Base-by-base conservation (phyloP, 2,329 filamentous ascomycete species). In the Aureobasidium lini region DNA sequence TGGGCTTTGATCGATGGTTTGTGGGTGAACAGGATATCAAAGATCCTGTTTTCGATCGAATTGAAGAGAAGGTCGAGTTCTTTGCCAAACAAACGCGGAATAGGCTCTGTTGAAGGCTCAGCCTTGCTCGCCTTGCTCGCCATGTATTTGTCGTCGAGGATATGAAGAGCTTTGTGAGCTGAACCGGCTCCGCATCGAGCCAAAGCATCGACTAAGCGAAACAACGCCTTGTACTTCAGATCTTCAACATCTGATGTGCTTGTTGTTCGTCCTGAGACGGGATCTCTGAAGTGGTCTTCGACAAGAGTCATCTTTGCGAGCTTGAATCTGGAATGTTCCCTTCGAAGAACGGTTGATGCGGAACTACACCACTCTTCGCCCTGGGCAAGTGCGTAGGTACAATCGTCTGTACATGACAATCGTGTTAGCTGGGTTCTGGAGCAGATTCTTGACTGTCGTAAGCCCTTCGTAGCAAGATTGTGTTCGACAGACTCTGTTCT, bases 161-260 rank as follows among this genome's bases (percentile, higher is more conserved):
- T 18, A 11, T 64, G 62, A 15, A 67, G 32, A 9, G 67, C 67
- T 18, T 58, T 63, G 34, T 59, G 44, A 9, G 60, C 32, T 4
- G 65, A 65, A 13, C 66, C 67, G 31, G 59, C 63, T n/a, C 67
- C 67, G 46, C 66, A 67, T 39, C 64, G 65, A 43, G 60, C 64
- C 7, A 69, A 61, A 16, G 64, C 62, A 16, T 61, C 50, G 2
- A 61, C 64, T 2, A 69, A 37, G 6, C 67, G 63, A 50, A 64
- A 69, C 28, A 60, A 49, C 3, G 62, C 65, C 42, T 64, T 64
- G 32, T 62, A 6, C 10, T 53, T 58, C 15, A 61, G 28, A 32
- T 66, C 63, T 18, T 54, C 34, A 13, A 52, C 32, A 15, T 58
- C n/a, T n/a, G 53, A 18, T 6, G 34, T 47, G 3, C 3, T 13